A percentile compares a stretch with the other conserved stretches of the same genome.
phyloP scores from a whole-genome alignment of 2,329 filamentous ascomycete genomes.

The Leptographium wingfieldii region DNA sequence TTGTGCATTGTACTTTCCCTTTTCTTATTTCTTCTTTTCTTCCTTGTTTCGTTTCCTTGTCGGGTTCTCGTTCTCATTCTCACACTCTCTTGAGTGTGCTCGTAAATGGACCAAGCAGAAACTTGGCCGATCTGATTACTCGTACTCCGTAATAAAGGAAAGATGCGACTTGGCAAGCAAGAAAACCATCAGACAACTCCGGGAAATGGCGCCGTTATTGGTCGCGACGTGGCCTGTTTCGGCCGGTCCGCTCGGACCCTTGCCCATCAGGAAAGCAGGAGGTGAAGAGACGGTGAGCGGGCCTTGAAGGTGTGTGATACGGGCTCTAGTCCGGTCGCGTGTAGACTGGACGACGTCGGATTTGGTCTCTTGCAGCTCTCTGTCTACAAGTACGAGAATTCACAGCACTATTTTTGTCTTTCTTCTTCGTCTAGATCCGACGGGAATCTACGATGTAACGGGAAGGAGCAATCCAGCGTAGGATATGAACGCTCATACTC shows the following conservation, averaged over 20 bases:
- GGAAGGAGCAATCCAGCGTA: background rate
- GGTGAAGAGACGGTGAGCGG: background rate
- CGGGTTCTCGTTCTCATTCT: no score
- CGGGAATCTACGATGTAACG: no score
- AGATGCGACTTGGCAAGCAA: background rate
- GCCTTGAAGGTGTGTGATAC: background rate
- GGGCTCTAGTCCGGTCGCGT: background rate
- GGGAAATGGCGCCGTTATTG: background rate
- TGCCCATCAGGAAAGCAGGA: background rate
- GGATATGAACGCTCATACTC: background rate
- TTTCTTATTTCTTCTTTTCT: no score
- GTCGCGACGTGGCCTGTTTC: slow-evolving; percentile 5
- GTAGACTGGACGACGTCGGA: background rate
- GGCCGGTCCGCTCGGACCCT: slow-evolving; percentile 5
- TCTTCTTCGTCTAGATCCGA: no score
- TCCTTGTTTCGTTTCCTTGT: no score
- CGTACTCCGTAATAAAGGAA: background rate
- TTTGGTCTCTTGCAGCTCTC: no score
- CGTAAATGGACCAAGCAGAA: no score
- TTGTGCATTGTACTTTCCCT: no score
- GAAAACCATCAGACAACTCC: background rate
- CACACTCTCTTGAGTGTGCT: no score
- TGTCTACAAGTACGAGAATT: no score
- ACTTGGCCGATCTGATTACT: background rate
- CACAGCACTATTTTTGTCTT: no score